Base-by-base conservation (phyloP, 2,329 filamentous ascomycete genomes). In the Fusarium pseudoanthophilum region DNA sequence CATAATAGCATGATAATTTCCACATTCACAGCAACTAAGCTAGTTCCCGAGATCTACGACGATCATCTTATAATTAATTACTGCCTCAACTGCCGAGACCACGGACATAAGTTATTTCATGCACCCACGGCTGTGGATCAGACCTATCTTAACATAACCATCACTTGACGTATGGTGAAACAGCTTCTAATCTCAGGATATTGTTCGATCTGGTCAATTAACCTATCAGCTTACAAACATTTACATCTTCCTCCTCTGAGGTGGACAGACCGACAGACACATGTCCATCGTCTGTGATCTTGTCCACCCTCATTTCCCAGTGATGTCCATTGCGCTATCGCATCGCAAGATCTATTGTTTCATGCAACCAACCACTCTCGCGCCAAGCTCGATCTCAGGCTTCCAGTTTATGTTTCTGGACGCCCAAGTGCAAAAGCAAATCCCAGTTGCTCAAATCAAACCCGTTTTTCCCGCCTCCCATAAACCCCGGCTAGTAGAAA, bases 391-490 rank as follows among this genome's bases (percentile, higher is more conserved):
- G 62, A 63, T 69, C 46, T 46, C 64, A 53, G 68, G 57, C 60
- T 62, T 42, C 64, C 55, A 66, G 56, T 59, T 51, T 69, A 58
- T 74, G 48, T 60, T 40, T 62, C 56, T 63, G 57, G 64, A 55
- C 43, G 21, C 71, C 68, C 34, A 62, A 39, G 61, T 65, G 71
- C 60, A 74, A 74, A 74, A 74, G 72, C 68, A 74, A 73, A 58
- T 73, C 64, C 71, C 69, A 76, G 72, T 73, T 67, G 68, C 68
- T 73, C 67, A 78, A 77, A 77, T 74, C 74, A 77, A 78, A 70
- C 63, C 64, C 72, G 64, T 75, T 78, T 78, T 78, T 52, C 65
- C 63, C 64, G 56, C 56, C 60, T 60, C 62, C 73, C 65, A 71
- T 67, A 73, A 75, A 75, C 76, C 72, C 68, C 55, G 55, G 68